Evolutionary conservation across 768 basidiomycete species (phyloP), one percentile per base, ranked within the genome.

Genomic region (Xanthoconium stramineum): DNA sequence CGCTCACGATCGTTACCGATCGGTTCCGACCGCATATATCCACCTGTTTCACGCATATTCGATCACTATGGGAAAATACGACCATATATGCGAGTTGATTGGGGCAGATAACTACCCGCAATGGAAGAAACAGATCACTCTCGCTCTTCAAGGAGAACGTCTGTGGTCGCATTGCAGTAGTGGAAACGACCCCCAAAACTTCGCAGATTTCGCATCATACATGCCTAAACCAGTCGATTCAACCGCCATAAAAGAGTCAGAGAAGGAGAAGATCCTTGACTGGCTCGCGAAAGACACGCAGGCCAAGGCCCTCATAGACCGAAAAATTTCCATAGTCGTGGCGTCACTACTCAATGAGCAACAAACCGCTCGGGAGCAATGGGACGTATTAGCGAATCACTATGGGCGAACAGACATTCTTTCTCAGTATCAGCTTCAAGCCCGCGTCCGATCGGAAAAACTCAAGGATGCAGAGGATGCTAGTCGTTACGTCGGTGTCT

Each of bases 41-140:
- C 20, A 24, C 20, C 19, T 20, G 8, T 11, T 24, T 24, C 7
- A 20, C 10, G 6, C 19, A 43, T 24, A 10, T 19, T 6, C 4
- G 42, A 6, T 33, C 30, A 46, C 15, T 1, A 49, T 55, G 53
- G 47, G 46, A 0, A 62, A 62, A 50, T 54, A 42, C 8, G 39
- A 62, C n/a, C 56, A 63, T 11, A 63, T 63, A 11, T 50, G 48
- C 3, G 40, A 61, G 6, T 19, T 61, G 3, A 53, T 17, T 0
- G 51, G 60, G 2, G 8, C 37, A 0, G 52, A 54, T 0, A 58
- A 36, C 3, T 61, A 53, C n/a, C 9, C 17, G 0, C 42, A 40
- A 9, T 63, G 45, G 62, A 0, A 9, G 5, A 11, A 17, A 1
- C 51, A 58, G 7, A 55, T 53, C 11, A 45, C 11, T 0, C 12